phyloP scores from a whole-genome alignment of 176 grass and related monocot species.

The Puya raimondii region DNA sequence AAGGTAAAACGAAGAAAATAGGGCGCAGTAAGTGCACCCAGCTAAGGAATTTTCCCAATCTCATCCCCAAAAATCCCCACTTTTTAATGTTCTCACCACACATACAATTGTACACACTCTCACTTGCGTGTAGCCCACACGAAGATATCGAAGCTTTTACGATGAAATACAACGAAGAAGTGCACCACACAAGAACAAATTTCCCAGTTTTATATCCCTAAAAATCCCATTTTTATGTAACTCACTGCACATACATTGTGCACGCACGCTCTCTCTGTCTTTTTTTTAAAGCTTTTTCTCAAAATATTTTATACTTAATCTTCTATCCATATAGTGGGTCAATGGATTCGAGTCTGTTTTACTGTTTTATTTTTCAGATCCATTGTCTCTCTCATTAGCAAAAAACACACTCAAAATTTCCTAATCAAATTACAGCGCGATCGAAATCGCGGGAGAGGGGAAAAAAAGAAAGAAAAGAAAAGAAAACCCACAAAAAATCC shows the following conservation, averaged over 20 bases:
- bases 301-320: background rate
- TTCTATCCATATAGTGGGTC: background rate
- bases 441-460: no score
- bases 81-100: no score
- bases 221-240: background rate
- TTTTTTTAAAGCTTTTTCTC: background rate
- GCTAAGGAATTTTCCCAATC: background rate
- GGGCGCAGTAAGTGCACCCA: background rate
- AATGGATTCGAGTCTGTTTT: conserved; percentile 3
- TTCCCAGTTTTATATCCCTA: background rate
- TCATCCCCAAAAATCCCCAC: no score
- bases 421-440: no score
- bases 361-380: background rate
- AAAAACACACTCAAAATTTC: no score
- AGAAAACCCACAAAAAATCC: background rate
- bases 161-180: background rate
- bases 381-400: no score
- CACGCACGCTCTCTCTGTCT: background rate
- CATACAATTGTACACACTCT: no score
- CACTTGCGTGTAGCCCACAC: background rate
- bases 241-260: background rate
- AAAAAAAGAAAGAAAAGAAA: no score
- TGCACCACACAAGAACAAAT: background rate
- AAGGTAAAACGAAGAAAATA: conserved; percentile 1
- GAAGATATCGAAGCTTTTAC: background rate